Conservation (phyloP, 2,329 filamentous ascomycete species). For the Fusarium virguliforme region DNA sequence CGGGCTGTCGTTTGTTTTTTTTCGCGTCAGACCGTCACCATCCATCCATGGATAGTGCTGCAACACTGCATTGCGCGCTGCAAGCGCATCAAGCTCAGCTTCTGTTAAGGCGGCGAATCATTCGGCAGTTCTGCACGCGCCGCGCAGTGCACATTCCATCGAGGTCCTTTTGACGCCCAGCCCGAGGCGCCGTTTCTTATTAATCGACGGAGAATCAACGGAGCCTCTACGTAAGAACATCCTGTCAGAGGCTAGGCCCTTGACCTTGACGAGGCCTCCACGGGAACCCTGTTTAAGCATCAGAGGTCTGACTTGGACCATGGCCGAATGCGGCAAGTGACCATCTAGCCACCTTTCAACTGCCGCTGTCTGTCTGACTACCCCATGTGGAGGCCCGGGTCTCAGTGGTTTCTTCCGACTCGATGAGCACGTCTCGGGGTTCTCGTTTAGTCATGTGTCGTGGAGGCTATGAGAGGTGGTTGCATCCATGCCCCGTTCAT, state of each 20-base stretch:
- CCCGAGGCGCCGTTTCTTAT: constrained; percentile 28
- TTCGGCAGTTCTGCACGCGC: constrained; percentile 26
- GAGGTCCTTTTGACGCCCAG: constrained; percentile 22
- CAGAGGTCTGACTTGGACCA: constrained; percentile 6
- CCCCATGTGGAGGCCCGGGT: constrained; percentile 32
- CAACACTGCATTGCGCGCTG: neutral
- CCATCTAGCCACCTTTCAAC: constrained; percentile 31
- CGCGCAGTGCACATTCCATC: constrained; percentile 31
- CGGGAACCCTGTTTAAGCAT: neutral
- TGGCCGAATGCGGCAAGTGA: constrained; percentile 16
- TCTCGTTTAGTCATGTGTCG: constrained; percentile 32
- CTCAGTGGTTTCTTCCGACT: constrained; percentile 30
- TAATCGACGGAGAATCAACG: neutral
- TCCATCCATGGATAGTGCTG: neutral
- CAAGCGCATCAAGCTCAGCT: constrained; percentile 7
- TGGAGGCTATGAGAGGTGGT: constrained; percentile 27
- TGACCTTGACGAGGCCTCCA: constrained; percentile 29
- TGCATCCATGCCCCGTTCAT: constrained; percentile 31
- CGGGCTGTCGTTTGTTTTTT: constrained; percentile 14
- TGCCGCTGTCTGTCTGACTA: constrained; percentile 35
- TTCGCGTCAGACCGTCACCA: constrained; percentile 17
- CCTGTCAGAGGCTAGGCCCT: neutral
- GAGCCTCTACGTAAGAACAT: constrained; percentile 10
- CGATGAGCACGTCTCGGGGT: constrained; percentile 18
- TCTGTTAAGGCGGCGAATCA: constrained; percentile 30